Evolutionary conservation across 805 yeast genomes (phyloP), one percentile per base, ranked within the genome.

Genomic region (Blastobotrys americana): DNA sequence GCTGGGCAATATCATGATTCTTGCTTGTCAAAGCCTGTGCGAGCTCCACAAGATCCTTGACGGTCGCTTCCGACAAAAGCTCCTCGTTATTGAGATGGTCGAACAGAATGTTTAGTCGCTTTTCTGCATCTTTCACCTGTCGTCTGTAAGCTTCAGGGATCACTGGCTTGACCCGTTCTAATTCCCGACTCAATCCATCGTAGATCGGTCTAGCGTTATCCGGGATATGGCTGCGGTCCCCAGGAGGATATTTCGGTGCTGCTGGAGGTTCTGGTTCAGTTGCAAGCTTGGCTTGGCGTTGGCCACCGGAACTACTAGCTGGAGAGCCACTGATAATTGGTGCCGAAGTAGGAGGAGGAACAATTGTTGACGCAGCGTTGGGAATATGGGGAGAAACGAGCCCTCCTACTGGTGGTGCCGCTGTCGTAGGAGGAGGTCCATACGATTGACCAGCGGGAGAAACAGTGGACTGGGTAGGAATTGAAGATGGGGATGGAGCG

Each of bases 51-150:
- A 93, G 69, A 33, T 72, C 71, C 3, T 60, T 67, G 31, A 83
- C 64, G 0, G 83, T 73, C n/a, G 70, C 78, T 16, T 65, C 69
- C 3, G 82, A 70, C 53, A 87, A 64, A 44, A 80, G 65, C 39
- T 82, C 90, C 44, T 75, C 77, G 54, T 80, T 83, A 60, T 83
- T 82, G 66, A 93, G 74, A 55, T 81, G 87, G 54, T 80, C 88
- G 60, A 74, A 87, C 50, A 93, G 69, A 42, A 86, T 74, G 50
- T 78, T 74, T 46, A 93, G 66, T 62, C 97, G 78, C 68, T 83
- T 82, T 54, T 81, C 90, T 59, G 94, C 79, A 61, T 90, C 97
- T 38, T 66, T 69, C 42, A 83, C 74, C 57, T 87, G 96, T 50
- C 78, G 82, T 21, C 73, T 62, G 57, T 76, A 86, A 59, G 77